Percentiles rank a stretch among this genome's conserved stretches.
Conservation (phyloP, 257 asterid species). For the Petunia secreta region DNA sequence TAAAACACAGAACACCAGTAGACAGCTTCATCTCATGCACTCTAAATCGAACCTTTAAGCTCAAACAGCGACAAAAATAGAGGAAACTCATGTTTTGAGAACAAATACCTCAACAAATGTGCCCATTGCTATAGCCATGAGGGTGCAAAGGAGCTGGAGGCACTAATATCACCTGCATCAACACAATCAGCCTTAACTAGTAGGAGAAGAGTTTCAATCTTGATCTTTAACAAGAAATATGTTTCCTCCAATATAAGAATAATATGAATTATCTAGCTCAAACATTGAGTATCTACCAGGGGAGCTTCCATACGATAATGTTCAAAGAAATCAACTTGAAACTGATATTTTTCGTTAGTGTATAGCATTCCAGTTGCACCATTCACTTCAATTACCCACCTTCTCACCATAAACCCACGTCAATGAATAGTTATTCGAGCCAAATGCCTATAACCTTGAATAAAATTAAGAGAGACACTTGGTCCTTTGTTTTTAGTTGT, state of each 20-base stretch:
- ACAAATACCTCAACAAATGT: constrained; percentile 64
- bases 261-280: too few relatives aligned
- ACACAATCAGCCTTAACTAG: neutral
- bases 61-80: neutral
- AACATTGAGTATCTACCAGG: constrained; percentile 32
- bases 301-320: constrained; percentile 58
- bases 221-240: neutral
- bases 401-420: neutral
- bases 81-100: neutral
- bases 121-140: constrained; percentile 80
- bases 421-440: neutral
- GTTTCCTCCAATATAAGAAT: neutral
- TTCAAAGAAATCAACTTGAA: constrained; percentile 52
- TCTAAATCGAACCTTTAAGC: neutral
- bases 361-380: constrained; percentile 51
- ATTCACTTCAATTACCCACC: constrained; percentile 53
- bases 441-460: neutral
- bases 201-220: neutral
- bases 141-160: constrained; percentile 79
- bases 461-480: too few relatives aligned
- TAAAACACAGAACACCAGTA: neutral
- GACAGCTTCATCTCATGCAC: neutral
- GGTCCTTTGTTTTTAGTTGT: too few relatives aligned
- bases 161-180: constrained; percentile 61
- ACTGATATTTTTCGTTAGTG: constrained; percentile 44